Evolutionary conservation across 805 yeast genomes (phyloP), one percentile per base, ranked within the genome.

Genomic region (Kazachstania bromeliacearum): DNA sequence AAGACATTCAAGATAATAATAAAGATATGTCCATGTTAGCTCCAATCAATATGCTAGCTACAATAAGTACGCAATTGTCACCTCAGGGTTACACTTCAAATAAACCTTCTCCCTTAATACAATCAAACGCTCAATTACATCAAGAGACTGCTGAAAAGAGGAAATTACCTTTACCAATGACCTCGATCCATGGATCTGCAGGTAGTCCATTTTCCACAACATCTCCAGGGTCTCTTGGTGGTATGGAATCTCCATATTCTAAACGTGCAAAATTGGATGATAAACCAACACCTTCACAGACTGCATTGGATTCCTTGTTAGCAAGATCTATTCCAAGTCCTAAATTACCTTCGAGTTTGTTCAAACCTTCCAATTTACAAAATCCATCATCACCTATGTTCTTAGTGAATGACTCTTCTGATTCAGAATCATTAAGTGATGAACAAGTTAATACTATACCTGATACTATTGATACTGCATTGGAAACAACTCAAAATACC

Each of bases 251-350:
- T 7, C 49, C 49, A 1, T 41, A 42, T 20, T 31, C 34, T n/a
- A 53, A 52, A 37, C 37, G 57, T 7, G 25, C 41, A 10, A 46
- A 50, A 16, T 27, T 43, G 7, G 53, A 51, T 9, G 57, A 52
- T 10, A 52, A 43, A 29, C 54, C 50, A 5, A 52, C 59, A 1
- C 54, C 56, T 1, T 53, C 59, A 7, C 52, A 51, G 25, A 47
- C 60, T 7, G 59, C 61, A 1, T 35, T 57, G 15, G 59, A 57
- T 35, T 47, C 59, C 2, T 39, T 57, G n/a, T 39, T 57, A 24
- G 44, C 55, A 4, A 50, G 45, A 28, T 44, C 57, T 1, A 39
- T 48, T 2, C 42, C 47, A 9, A 53, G 52, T 22, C 41, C 39
- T 6, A 33, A 35, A 13, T 7, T 28, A 1, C 31, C 22, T 20